Evolutionary conservation across 768 basidiomycete genomes (phyloP).

Genomic region (Trametes coccinea): DNA sequence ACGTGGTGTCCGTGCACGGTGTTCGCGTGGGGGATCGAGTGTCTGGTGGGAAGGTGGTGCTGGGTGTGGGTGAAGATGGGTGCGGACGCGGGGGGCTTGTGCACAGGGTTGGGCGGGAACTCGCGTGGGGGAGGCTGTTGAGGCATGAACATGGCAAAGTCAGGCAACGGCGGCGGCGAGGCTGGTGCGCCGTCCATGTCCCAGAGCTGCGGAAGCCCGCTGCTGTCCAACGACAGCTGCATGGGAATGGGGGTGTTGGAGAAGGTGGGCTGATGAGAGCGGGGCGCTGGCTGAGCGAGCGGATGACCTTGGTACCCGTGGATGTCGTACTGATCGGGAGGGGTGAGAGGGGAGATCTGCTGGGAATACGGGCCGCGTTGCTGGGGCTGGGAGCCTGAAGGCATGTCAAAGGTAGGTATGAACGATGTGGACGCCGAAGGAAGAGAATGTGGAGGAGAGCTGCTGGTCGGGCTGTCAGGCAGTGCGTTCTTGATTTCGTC

Average conservation of each 20-base stretch:
- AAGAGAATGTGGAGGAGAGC: not conserved
- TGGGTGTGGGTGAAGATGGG: not conserved
- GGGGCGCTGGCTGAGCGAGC: not conserved
- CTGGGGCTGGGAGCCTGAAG: not conserved
- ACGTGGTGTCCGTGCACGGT: not conserved
- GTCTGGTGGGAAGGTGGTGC: not conserved
- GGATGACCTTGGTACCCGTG: not conserved
- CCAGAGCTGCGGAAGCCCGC: constrained; percentile 16
- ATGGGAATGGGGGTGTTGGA: not conserved
- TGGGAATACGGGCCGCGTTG: not conserved
- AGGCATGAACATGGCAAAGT: constrained; percentile 13
- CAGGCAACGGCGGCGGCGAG: constrained; percentile 16
- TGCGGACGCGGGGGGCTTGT: constrained; percentile 5
- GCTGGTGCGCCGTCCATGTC: constrained; percentile 22
- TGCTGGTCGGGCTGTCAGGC: constrained; percentile 15
- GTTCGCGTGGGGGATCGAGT: not conserved
- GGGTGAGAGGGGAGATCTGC: constrained; percentile 10
- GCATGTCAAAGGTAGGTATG: not conserved
- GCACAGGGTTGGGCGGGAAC: not conserved
- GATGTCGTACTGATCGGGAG: constrained; percentile 8
- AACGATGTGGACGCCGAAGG: not conserved
- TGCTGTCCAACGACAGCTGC: constrained; percentile 13
- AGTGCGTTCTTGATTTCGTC: constrained; percentile 23
- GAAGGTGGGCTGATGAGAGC: not conserved
- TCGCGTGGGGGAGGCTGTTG: constrained; percentile 4